These are phyloP conservation scores for Poa annua DNA, from an alignment of 176 grass and related monocot genomes.

Conservation along the genomic window DNA sequence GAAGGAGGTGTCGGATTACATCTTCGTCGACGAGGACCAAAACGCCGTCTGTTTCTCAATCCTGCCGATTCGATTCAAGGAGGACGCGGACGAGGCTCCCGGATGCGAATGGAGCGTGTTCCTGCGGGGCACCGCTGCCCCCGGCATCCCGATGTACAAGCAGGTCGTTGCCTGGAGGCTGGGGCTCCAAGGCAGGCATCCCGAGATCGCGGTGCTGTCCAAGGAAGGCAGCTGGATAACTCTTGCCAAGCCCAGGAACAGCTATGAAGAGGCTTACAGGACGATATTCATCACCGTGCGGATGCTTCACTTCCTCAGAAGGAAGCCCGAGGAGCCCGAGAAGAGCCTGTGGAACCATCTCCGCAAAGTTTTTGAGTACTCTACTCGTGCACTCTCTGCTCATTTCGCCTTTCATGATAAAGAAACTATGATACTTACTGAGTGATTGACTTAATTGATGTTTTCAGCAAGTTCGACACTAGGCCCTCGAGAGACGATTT, in stretches of 20 bases:
- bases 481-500: constrained; percentile 72
- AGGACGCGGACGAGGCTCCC: neutral
- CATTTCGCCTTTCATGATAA: constrained; percentile 12
- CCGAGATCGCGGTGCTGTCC: constrained; percentile 45
- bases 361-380: constrained; percentile 64
- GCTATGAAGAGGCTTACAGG: constrained; percentile 49
- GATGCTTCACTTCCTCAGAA: constrained; percentile 77
- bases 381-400: constrained; percentile 29
- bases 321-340: constrained; percentile 59
- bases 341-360: constrained; percentile 76
- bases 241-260: constrained; percentile 59
- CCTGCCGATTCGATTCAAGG: constrained; percentile 41
- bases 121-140: constrained; percentile 46
- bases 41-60: constrained; percentile 48
- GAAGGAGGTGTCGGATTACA: constrained; percentile 46
- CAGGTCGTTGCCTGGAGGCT: constrained; percentile 69
- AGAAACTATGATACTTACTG: constrained; percentile 35
- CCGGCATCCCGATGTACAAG: constrained; percentile 45
- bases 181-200: constrained; percentile 46
- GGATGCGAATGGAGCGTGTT: constrained; percentile 28
- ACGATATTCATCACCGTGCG: constrained; percentile 58
- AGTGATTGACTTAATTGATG: constrained; percentile 42
- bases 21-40: constrained; percentile 41
- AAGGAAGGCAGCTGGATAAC: constrained; percentile 59
- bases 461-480: constrained; percentile 77